A percentile compares a stretch with the other conserved stretches of the same genome.
Conservation (phyloP, 495 filamentous ascomycete genomes). For the Tetracladium setigerum region DNA sequence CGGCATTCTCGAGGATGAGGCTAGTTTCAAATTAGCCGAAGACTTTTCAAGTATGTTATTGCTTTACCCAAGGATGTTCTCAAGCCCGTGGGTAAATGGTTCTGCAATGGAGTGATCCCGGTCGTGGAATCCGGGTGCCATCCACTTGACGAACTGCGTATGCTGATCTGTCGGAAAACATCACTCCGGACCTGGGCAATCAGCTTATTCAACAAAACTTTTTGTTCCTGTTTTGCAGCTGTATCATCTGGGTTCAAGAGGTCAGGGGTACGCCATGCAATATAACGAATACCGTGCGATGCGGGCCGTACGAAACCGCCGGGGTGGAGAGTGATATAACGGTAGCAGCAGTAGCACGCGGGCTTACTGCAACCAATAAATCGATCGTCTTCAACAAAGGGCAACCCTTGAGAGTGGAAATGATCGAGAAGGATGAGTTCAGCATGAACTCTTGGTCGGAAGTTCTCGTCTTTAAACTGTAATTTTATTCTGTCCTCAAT, state of each 20-base stretch:
- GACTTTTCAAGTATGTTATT: not conserved
- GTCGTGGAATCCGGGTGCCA: conserved; percentile 23
- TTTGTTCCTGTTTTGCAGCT: conserved; percentile 10
- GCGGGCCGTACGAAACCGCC: conserved; percentile 18
- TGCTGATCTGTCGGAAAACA: conserved; percentile 13
- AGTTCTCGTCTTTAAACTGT: conserved; percentile 7
- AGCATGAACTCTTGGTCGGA: conserved; percentile 18
- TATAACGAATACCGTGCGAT: conserved; percentile 20
- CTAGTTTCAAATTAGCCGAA: no score
- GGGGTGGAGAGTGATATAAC: conserved; percentile 24
- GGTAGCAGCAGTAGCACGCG: conserved; percentile 24
- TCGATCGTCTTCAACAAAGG: conserved; percentile 18
- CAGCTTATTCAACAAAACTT: conserved; percentile 18
- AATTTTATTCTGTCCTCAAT: conserved; percentile 4
- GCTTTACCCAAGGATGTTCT: not conserved
- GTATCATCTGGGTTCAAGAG: conserved; percentile 2
- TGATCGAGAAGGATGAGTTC: conserved; percentile 21
- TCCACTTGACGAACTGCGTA: conserved; percentile 7
- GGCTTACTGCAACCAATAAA: conserved; percentile 26
- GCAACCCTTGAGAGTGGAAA: conserved; percentile 15
- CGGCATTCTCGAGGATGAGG: no score
- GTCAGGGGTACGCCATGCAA: conserved; percentile 21
- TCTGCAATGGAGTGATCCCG: conserved; percentile 7
- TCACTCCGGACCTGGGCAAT: conserved; percentile 15
- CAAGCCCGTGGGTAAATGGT: no score